Base-by-base conservation (phyloP, 2,329 filamentous ascomycete genomes). In the Fusarium sp. region DNA sequence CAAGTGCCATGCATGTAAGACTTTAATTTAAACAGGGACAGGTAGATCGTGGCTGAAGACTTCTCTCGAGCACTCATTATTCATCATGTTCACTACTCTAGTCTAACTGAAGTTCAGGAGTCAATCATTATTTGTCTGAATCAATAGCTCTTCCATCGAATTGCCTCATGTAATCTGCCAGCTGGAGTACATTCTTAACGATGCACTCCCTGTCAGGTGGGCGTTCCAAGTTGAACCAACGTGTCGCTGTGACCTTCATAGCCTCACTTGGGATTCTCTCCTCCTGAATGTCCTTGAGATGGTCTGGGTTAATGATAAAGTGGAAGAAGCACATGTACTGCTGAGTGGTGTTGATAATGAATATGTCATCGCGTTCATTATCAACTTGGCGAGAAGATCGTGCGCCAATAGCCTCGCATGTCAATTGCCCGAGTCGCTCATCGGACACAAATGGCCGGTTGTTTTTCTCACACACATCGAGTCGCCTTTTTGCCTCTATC, bases 21-120 rank as follows among this genome's bases (percentile, higher is more conserved):
- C 1, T 44, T 4, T 24, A 7, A 18, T 26, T 18, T 6, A 0
- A 18, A 44, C 5, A 6, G 41, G 1, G 11, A 44, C 16, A 44
- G 7, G 5, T 13, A 0, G 11, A 13, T 6, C 16, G 1, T 6
- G 1, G 41, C 11, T 26, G n/a, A 42, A 26, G 16, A 44, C 3
- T 13, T 26, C 20, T 22, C 36, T 22, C 12, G 22, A 38, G 0
- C 6, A 7, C 3, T 24, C 5, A 5, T 42, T 3, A 18, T 44
- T 24, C 5, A 5, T 42, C 5, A 18, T 44, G n/a, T 18, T 26
- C 16, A 13, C 11, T 26, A 26, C 6, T 44, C 41, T 26, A 4
- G 41, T 26, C 41, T 9, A 44, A 44, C 16, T 44, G 0, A 44
- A 4, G 11, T 13, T 26, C 11, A 18, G 41, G 7, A 44, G 3